Evolutionary conservation across 306 rosid species (phyloP), one percentile per base, ranked within the genome.

Genomic region (Acacia confusa): DNA sequence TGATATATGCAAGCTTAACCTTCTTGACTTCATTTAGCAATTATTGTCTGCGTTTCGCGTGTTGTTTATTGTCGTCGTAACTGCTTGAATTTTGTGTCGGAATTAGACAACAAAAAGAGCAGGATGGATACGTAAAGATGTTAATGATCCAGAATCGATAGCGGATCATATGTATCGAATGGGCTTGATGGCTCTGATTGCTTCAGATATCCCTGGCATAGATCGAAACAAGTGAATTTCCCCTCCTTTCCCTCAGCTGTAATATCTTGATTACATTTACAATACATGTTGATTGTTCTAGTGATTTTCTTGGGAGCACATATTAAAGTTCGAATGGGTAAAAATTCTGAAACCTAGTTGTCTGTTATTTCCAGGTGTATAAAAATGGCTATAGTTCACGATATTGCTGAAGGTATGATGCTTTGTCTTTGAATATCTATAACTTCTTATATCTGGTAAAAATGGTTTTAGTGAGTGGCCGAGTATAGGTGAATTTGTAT

Each of bases 91-190:
- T 38, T 19, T 53, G 45, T 1, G 66, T 77, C 15, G 64, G 78
- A 41, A 75, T 82, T 57, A 95, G 99, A 87, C 92, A 22, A 93
- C 97, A 19, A 95, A 92, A 50, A 89, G 99, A 87, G 82, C 94
- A 48, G 96, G 99, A 58, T 95, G 99, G 98, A 67, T 95, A 58
- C 71, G 84, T 55, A 90, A 76, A 78, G 90, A 76, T 10, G 88
- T 90, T 0, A 70, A 87, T 86, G 86, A 88, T 85, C 93, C 97
- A 1, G 98, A 93, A 86, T 92, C 99, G 25, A 77, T 93, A 60
- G 97, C 97, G 4, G 98, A 93, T 92, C 99, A 95, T 81, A 95
- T 92, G 98, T 91, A 95, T 71, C 86, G 99, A 77, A 95, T 92
- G 99, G 83, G 96, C 40, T 25, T 93, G 76, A 92, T 95, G 98